Percentiles rank a stretch among this genome's conserved stretches.
Conservation (phyloP, 805 yeast species). For the Metschnikowia lunata region DNA sequence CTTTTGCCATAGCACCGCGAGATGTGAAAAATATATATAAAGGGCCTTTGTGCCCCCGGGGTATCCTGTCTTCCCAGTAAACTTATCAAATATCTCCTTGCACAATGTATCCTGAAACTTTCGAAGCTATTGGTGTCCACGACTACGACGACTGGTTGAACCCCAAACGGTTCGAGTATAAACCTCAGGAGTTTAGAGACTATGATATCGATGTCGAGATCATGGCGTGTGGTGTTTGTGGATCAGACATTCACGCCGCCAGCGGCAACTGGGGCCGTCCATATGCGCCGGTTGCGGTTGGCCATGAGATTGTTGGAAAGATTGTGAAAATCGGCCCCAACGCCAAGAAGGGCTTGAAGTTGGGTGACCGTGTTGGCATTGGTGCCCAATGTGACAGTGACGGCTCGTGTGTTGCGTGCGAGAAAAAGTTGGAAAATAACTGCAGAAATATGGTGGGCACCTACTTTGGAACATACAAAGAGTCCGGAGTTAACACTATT, state of each 20-base stretch:
- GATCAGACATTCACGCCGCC: conserved; percentile 52
- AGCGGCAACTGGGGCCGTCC: conserved; percentile 48
- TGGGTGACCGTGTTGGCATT: conserved; percentile 77
- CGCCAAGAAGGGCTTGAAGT: conserved; percentile 30
- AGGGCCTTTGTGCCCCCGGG: too few species aligned
- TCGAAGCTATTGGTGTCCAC: conserved; percentile 16
- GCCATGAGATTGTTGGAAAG: conserved; percentile 25
- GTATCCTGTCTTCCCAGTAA: too few species aligned
- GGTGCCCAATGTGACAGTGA: conserved; percentile 55
- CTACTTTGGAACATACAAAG: conserved; percentile 12
- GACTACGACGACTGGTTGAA: conserved; percentile 19
- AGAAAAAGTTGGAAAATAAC: conserved; percentile 10
- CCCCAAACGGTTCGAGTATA: conserved; percentile 16
- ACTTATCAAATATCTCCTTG: too few species aligned
- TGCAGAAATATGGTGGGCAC: conserved; percentile 13
- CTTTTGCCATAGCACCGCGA: too few species aligned
- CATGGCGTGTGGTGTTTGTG: conserved; percentile 41
- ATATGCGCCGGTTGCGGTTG: conserved; percentile 21
- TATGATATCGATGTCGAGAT: conserved; percentile 17
- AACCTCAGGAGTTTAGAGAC: conserved; percentile 17
- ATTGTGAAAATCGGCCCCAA: conserved; percentile 17
- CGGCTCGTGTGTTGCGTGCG: conserved; percentile 12
- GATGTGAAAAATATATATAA: too few species aligned
- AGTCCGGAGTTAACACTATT: conserved; percentile 12
- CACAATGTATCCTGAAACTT: conserved; percentile 15